Percentiles rank a stretch among this genome's conserved stretches.
phyloP scores from a whole-genome alignment of 2,329 filamentous ascomycete genomes.

The Cladophialophora carrionii region DNA sequence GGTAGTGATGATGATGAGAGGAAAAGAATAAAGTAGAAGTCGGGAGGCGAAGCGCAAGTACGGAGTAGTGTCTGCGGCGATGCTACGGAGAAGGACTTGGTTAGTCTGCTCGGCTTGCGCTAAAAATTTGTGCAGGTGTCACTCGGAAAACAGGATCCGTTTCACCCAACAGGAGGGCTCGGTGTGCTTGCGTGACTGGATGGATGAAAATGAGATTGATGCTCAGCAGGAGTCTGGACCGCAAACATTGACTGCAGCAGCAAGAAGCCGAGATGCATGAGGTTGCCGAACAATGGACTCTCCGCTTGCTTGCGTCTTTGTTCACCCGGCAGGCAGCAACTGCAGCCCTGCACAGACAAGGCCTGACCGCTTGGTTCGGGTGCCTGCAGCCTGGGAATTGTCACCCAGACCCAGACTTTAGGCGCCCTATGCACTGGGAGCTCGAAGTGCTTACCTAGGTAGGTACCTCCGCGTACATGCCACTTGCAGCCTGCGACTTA shows the following conservation, averaged over 20 bases:
- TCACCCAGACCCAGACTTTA: not conserved
- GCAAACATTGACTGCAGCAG: not conserved
- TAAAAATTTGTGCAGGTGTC: slow-evolving; percentile 9
- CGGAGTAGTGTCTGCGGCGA: not conserved
- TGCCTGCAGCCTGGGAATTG: not conserved
- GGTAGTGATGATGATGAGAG: slow-evolving; percentile 33
- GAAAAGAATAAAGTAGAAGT: slow-evolving; percentile 33
- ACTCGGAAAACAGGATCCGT: slow-evolving; percentile 4
- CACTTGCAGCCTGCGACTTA: no score
- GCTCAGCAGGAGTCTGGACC: not conserved
- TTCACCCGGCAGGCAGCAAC: not conserved
- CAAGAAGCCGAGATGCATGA: slow-evolving; percentile 4
- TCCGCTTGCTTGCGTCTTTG: not conserved
- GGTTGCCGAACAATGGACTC: not conserved
- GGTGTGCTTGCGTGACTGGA: not conserved
- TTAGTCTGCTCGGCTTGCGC: slow-evolving; percentile 2
- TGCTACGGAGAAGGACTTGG: not conserved
- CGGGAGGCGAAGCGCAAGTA: slow-evolving; percentile 37
- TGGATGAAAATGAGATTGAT: not conserved
- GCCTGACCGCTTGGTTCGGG: not conserved
- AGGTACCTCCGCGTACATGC: no score
- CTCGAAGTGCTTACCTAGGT: not conserved
- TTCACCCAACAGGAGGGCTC: not conserved
- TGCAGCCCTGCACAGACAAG: not conserved
- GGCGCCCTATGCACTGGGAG: no score